Percentiles rank a stretch among this genome's conserved stretches.
phyloP scores from a whole-genome alignment of 768 basidiomycete species.

The Amanita thiersii region DNA sequence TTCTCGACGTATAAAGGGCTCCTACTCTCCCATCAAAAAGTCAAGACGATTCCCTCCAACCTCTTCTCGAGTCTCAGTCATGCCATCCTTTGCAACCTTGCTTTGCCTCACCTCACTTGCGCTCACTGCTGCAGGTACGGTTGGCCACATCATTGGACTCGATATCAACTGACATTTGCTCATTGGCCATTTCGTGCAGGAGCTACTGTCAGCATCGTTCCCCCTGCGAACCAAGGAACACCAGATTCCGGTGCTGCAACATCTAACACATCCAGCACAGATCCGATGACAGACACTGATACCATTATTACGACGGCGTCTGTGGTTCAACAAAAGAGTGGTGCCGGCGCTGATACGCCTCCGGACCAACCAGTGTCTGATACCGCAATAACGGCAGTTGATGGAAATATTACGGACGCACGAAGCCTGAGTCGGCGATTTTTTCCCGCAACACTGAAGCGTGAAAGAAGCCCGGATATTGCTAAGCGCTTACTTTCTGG shows the following conservation, averaged over 20 bases:
- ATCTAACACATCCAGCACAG: background rate
- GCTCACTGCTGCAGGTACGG: background rate
- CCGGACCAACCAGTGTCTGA: conserved; percentile 28
- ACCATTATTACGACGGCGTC: conserved; percentile 26
- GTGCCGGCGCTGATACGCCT: conserved; percentile 18
- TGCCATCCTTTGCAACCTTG: background rate
- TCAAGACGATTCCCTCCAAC: background rate
- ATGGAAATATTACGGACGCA: conserved; percentile 27
- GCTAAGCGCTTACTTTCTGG: conserved; percentile 14
- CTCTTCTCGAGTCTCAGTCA: background rate
- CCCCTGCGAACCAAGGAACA: background rate
- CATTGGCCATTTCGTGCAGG: background rate
- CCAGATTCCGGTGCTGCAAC: background rate
- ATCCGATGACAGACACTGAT: conserved; percentile 20
- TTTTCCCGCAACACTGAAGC: background rate
- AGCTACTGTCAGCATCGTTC: background rate
- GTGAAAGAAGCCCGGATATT: conserved; percentile 10
- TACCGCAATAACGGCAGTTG: conserved; percentile 34
- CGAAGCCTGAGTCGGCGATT: conserved; percentile 4
- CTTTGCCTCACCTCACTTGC: background rate
- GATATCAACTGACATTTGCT: background rate
- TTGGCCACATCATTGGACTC: background rate
- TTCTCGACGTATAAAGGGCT: too few species aligned
- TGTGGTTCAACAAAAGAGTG: conserved; percentile 31
- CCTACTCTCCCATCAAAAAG: too few species aligned